Base-by-base conservation (phyloP, 306 rosid genomes). In the Gleditsia sinensis region DNA sequence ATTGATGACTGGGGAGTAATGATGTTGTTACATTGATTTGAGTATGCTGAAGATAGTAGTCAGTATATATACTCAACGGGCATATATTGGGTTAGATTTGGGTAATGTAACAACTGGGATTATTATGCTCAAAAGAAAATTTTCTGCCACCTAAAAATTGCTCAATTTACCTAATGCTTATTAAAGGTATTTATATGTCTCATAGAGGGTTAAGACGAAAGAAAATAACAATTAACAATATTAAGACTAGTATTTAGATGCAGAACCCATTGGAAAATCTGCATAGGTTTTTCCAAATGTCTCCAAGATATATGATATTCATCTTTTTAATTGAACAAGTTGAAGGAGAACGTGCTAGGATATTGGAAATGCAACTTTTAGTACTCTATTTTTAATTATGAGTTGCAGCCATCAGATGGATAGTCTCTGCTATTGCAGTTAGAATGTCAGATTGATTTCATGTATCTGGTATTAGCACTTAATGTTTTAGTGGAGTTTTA, bases 381-480 rank as follows among this genome's bases (percentile, higher is more conserved):
- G 34, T 61, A 17, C 67, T 9, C 19, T 61, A 34, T 61, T 61
- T 61, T 61, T 36, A 61, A 9, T 36, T 61, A 61, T 36, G 17
- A 1, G 5, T 61, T 36, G 32, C 30, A 20, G 10, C 48, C 1
- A 20, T 28, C 16, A 37, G 51, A 74, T 27, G 2, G 20, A 54
- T 75, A 53, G 62, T 32, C 10, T 68, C 65, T 59, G 76, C 50
- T 66, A 48, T 53, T 45, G 17, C 45, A 11, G 4, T 73, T 51
- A 25, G 55, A 40, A 60, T 54, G 25, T 73, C 58, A 25, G 55
- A 40, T 68, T 54, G 25, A 23, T 21, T 80, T 59, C 70, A 68
- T 62, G 53, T 64, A 23, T 82, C 57, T 74, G 34, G 16, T 19
- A 30, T 54, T 12, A n/a, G 39, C 76, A 23, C 42, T 32, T 42